Conservation (phyloP, 805 yeast species). For the Saccharomycopsis sp. region DNA sequence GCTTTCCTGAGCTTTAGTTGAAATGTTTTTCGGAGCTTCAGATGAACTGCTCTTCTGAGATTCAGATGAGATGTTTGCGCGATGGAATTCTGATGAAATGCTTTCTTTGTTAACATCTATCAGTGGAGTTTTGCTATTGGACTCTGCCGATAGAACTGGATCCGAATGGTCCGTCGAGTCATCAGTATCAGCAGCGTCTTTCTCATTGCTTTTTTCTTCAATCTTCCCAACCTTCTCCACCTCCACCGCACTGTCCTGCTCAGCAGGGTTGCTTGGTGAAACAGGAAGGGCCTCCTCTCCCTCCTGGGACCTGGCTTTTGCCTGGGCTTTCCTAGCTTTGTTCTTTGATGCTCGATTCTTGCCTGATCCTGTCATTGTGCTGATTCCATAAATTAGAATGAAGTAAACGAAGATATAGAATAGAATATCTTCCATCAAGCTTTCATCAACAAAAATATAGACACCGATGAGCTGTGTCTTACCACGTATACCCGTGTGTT, state of each 20-base stretch:
- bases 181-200: background rate
- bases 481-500: no score
- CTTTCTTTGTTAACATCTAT: no score
- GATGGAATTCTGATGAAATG: no score
- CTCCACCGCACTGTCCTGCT: background rate
- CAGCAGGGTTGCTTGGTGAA: background rate
- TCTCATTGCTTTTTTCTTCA: background rate
- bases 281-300: background rate
- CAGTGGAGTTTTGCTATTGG: no score
- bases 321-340: background rate
- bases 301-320: conserved; percentile 1
- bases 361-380: background rate
- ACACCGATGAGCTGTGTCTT: background rate
- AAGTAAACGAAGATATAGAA: background rate
- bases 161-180: no score
- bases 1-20: no score
- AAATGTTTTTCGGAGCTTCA: no score
- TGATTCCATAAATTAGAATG: background rate
- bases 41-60: no score
- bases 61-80: no score
- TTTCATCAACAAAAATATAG: background rate
- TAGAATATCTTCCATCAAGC: background rate
- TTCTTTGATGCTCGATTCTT: background rate
- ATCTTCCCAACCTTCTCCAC: background rate
- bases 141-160: no score